Percentiles rank a stretch among this genome's conserved stretches.
These are phyloP conservation scores for Bryum argenteum DNA, from an alignment of 225 moss, liverwort and hornwort genomes.

Conservation along the genomic window DNA sequence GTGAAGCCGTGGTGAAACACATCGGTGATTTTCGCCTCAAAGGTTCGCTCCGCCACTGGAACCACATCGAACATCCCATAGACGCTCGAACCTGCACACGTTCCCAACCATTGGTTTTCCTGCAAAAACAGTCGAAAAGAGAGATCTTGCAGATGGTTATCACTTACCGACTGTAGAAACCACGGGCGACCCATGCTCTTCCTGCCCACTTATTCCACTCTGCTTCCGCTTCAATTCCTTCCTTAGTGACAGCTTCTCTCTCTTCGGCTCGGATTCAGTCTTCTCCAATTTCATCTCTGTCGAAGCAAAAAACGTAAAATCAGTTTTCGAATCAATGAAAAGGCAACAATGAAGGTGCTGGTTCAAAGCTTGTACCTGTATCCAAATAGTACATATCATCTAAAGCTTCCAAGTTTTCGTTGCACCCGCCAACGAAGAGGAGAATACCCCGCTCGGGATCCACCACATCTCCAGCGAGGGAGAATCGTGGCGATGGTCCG, in stretches of 20 bases:
- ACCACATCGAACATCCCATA: constrained; percentile 68
- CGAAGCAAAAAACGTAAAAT: constrained; percentile 2
- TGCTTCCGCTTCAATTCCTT: constrained; percentile 98
- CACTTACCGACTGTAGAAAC: constrained; percentile 65
- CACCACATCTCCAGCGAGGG: constrained; percentile 83
- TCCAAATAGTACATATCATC: constrained; percentile 98
- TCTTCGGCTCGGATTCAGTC: constrained; percentile 73
- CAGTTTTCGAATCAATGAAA: background rate
- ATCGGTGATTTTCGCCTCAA: constrained; percentile 91
- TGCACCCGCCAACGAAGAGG: constrained; percentile 90
- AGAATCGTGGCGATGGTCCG: constrained; percentile 91
- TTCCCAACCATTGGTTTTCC: constrained; percentile 15
- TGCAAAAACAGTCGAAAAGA: constrained; percentile 9
- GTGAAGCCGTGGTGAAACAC: constrained; percentile 95
- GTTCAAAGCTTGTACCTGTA: constrained; percentile 51
- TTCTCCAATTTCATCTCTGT: constrained; percentile 87
- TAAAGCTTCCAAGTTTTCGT: constrained; percentile 90
- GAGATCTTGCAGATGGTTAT: constrained; percentile 12
- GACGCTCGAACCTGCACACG: constrained; percentile 66
- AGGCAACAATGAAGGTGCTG: background rate
- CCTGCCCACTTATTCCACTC: constrained; percentile 52
- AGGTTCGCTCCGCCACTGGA: constrained; percentile 60
- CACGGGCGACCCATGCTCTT: constrained; percentile 50
- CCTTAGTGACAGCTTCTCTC: constrained; percentile 86
- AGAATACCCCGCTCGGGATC: constrained; percentile 80